phyloP scores from a whole-genome alignment of 495 filamentous ascomycete species.

The Penicillium crystallinum region DNA sequence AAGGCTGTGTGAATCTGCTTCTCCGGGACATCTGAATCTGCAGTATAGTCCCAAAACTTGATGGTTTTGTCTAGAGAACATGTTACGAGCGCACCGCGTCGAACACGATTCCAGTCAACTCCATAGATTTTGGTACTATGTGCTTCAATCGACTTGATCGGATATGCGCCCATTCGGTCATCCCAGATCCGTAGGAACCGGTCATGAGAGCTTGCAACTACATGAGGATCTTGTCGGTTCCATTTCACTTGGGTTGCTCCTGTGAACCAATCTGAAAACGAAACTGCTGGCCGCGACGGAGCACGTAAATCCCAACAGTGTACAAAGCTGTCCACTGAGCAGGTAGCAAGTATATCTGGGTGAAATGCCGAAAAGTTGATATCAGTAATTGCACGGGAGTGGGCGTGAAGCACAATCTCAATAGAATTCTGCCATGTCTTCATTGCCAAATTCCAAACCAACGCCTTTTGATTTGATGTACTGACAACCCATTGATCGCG shows the following conservation, averaged over 20 bases:
- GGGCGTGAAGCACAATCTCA: constrained; percentile 84
- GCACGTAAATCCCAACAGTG: constrained; percentile 87
- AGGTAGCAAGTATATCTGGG: constrained; percentile 83
- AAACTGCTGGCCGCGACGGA: constrained; percentile 67
- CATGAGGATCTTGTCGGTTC: constrained; percentile 78
- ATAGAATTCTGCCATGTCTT: constrained; percentile 67
- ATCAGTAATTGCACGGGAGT: constrained; percentile 88
- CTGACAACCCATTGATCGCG: constrained; percentile 91
- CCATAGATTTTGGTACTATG: constrained; percentile 97
- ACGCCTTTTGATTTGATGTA: constrained; percentile 88
- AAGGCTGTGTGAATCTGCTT: constrained; percentile 74
- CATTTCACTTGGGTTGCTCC: constrained; percentile 96
- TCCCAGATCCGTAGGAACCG: constrained; percentile 88
- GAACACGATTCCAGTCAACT: constrained; percentile 85
- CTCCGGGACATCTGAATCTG: constrained; percentile 58
- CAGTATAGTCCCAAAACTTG: constrained; percentile 86
- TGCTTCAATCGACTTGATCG: constrained; percentile 76
- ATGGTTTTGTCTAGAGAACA: constrained; percentile 90
- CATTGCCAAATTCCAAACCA: constrained; percentile 91
- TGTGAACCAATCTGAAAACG: constrained; percentile 91
- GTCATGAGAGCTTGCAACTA: constrained; percentile 88
- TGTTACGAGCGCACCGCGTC: constrained; percentile 66
- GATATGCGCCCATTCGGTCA: constrained; percentile 70
- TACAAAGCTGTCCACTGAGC: constrained; percentile 88
- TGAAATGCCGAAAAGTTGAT: constrained; percentile 96